Conservation (phyloP, 2,329 filamentous ascomycete species). For the Colletotrichum graminicola region DNA sequence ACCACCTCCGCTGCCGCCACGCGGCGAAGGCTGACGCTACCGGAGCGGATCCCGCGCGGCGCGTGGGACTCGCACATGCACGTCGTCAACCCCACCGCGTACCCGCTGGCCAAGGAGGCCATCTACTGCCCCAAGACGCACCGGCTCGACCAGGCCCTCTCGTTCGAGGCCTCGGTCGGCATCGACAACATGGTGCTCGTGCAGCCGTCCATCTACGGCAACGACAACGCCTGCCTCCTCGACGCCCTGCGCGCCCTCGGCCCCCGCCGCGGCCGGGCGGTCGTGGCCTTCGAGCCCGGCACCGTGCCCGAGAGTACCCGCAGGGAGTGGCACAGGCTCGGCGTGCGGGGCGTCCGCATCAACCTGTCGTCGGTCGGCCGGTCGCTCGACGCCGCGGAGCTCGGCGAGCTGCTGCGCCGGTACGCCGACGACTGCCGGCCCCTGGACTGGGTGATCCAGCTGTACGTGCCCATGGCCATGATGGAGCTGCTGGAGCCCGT, state of each 20-base stretch:
- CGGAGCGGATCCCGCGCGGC: slow-evolving; percentile 52
- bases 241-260: slow-evolving; percentile 65
- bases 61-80: slow-evolving; percentile 76
- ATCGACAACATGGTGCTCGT: slow-evolving; percentile 69
- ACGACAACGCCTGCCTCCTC: slow-evolving; percentile 70
- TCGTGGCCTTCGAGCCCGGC: slow-evolving; percentile 67
- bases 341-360: slow-evolving; percentile 70
- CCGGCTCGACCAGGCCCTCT: slow-evolving; percentile 62
- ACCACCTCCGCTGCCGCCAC: neutral
- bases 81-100: slow-evolving; percentile 66
- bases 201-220: slow-evolving; percentile 72
- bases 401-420: slow-evolving; percentile 56
- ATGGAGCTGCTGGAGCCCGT: slow-evolving; percentile 62
- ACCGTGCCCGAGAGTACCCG: slow-evolving; percentile 52
- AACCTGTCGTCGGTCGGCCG: slow-evolving; percentile 68
- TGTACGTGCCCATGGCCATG: slow-evolving; percentile 67
- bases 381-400: slow-evolving; percentile 53
- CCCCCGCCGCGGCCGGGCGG: slow-evolving; percentile 62
- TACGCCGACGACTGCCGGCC: slow-evolving; percentile 65
- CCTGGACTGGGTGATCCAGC: slow-evolving; percentile 68
- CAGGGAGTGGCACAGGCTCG: slow-evolving; percentile 65
- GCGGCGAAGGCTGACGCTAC: slow-evolving; percentile 32
- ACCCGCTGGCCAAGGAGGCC: slow-evolving; percentile 61
- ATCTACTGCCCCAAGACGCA: slow-evolving; percentile 64
- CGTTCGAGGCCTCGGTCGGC: slow-evolving; percentile 64